A percentile compares a stretch with the other conserved stretches of the same genome.
These are phyloP conservation scores for Leucocoprinus leucothites DNA, from an alignment of 768 basidiomycete genomes.

Conservation along the genomic window DNA sequence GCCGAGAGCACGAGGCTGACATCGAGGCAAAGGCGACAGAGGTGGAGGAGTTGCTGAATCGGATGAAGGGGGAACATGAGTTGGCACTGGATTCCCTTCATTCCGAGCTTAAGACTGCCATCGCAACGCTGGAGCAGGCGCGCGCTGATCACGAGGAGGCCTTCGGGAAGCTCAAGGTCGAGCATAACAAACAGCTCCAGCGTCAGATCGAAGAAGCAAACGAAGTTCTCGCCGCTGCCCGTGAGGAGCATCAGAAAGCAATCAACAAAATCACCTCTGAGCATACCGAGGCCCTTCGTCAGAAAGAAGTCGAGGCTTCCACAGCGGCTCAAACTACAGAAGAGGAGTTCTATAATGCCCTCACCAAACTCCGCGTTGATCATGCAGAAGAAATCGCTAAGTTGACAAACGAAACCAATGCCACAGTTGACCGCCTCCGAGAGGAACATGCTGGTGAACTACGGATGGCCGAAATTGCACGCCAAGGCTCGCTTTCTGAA, in stretches of 20 bases:
- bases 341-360: conserved; percentile 78
- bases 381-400: conserved; percentile 65
- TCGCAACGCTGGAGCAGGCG: conserved; percentile 39
- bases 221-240: conserved; percentile 41
- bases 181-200: conserved; percentile 53
- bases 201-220: conserved; percentile 54
- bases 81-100: conserved; percentile 33
- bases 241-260: conserved; percentile 51
- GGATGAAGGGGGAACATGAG: conserved; percentile 39
- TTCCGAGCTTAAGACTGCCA: conserved; percentile 41
- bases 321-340: conserved; percentile 63
- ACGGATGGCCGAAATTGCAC: conserved; percentile 71
- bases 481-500: conserved; percentile 70
- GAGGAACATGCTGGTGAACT: conserved; percentile 76
- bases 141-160: conserved; percentile 58
- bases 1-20: conserved; percentile 46
- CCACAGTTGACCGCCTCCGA: conserved; percentile 64
- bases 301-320: conserved; percentile 58
- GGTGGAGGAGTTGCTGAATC: neutral
- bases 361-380: conserved; percentile 73
- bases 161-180: conserved; percentile 52
- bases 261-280: conserved; percentile 47
- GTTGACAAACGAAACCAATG: conserved; percentile 56
- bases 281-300: conserved; percentile 54
- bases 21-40: conserved; percentile 26